These are phyloP conservation scores for Gautieria morchelliformis DNA, from an alignment of 768 basidiomycete genomes.

Conservation along the genomic window DNA sequence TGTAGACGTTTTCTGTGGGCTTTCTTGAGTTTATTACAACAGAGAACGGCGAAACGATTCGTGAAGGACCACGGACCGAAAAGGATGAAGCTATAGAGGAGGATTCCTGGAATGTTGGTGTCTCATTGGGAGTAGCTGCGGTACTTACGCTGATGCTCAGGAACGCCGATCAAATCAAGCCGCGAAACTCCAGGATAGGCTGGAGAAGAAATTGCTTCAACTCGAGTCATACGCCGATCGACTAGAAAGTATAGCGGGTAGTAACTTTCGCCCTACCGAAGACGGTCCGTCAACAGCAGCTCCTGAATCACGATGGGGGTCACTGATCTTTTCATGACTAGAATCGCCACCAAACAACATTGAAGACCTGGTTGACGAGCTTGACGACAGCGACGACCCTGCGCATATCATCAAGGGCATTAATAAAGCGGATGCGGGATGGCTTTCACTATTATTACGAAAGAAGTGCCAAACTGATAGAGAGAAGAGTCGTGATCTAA, in stretches of 20 bases:
- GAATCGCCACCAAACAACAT: constrained; percentile 22
- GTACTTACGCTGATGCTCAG: constrained; percentile 25
- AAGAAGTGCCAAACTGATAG: constrained; percentile 39
- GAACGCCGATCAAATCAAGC: constrained; percentile 48
- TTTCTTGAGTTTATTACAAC: constrained; percentile 61
- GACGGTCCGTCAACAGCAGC: constrained; percentile 13
- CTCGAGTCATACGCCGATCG: constrained; percentile 58
- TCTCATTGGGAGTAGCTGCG: no score
- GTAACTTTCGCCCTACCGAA: constrained; percentile 27
- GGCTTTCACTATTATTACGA: constrained; percentile 46
- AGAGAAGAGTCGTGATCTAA: constrained; percentile 43
- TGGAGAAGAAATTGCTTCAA: constrained; percentile 43
- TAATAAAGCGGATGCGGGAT: constrained; percentile 44
- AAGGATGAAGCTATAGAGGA: constrained; percentile 54
- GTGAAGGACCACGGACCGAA: constrained; percentile 57
- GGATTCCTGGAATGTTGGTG: constrained; percentile 62
- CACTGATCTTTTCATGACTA: constrained; percentile 14
- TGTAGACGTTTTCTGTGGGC: constrained; percentile 61
- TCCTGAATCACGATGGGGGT: background rate
- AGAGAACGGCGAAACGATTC: constrained; percentile 36
- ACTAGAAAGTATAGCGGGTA: constrained; percentile 47
- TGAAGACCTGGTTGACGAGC: constrained; percentile 47
- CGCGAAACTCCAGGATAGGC: constrained; percentile 43
- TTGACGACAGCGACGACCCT: constrained; percentile 49
- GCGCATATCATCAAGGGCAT: constrained; percentile 30